phyloP scores from a whole-genome alignment of 441 rosid species.

The Biscutella laevigata region DNA sequence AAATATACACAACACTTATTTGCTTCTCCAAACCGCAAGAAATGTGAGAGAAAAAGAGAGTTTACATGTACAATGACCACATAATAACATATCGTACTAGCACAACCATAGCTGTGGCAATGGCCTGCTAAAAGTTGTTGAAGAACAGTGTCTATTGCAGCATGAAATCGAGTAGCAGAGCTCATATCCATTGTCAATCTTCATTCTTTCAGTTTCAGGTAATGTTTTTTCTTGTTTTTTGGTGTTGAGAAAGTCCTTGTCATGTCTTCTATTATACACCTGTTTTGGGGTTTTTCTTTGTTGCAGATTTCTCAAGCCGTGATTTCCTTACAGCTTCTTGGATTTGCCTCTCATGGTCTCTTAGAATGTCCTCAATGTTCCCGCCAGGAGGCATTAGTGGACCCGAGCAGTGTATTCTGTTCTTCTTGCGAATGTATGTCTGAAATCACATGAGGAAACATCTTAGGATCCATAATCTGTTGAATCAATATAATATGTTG shows the following conservation, averaged over 20 bases:
- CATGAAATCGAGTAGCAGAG: background rate
- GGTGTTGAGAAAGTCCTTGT: background rate
- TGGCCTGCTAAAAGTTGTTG: background rate
- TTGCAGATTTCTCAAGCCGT: slow-evolving; percentile 49
- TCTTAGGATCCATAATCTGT: background rate
- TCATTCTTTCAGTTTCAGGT: slow-evolving; percentile 3
- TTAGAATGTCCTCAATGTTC: slow-evolving; percentile 73
- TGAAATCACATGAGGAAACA: slow-evolving; percentile 29
- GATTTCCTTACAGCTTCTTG: slow-evolving; percentile 88
- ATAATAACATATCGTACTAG: slow-evolving; percentile 15
- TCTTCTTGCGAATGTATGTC: slow-evolving; percentile 59
- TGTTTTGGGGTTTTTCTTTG: slow-evolving; percentile 29
- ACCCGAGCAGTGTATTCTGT: slow-evolving; percentile 76
- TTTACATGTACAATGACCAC: slow-evolving; percentile 13
- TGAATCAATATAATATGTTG: too few relatives aligned
- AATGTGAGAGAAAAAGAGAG: slow-evolving; percentile 12
- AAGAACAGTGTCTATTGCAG: background rate
- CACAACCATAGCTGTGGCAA: slow-evolving; percentile 7
- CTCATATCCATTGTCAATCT: background rate
- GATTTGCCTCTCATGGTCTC: slow-evolving; percentile 88
- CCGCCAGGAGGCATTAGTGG: slow-evolving; percentile 89
- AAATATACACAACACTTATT: slow-evolving; percentile 23
- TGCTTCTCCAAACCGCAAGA: slow-evolving; percentile 19
- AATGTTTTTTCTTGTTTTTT: slow-evolving; percentile 10
- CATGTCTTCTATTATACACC: slow-evolving; percentile 17